Conservation (phyloP, 495 filamentous ascomycete species). For the Hyaloscypha variabilis region DNA sequence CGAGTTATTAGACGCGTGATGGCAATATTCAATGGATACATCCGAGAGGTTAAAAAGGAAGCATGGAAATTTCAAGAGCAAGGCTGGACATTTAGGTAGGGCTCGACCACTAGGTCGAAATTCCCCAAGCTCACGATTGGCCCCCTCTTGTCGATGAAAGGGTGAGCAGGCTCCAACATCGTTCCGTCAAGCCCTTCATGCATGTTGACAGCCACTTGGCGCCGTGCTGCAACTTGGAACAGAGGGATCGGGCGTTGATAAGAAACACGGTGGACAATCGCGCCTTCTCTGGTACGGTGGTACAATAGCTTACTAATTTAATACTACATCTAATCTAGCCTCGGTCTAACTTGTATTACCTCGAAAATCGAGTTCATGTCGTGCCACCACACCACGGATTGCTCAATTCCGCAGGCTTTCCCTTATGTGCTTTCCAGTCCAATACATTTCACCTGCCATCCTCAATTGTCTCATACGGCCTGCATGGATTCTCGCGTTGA, state of each 20-base stretch:
- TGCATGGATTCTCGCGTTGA: no score
- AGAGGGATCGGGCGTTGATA: background rate
- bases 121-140: background rate
- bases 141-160: background rate
- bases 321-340: no score
- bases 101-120: background rate
- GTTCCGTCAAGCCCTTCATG: background rate
- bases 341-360: no score
- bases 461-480: no score
- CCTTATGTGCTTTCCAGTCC: no score
- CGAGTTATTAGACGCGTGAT: background rate
- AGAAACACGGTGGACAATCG: background rate
- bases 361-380: no score
- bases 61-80: background rate
- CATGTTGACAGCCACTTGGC: background rate
- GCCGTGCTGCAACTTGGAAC: background rate
- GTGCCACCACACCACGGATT: no score
- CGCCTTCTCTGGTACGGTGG: no score
- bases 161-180: background rate
- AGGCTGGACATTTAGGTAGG: background rate
- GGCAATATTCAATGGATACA: background rate
- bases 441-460: no score
- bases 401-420: no score
- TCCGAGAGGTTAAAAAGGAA: background rate
- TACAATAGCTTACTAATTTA: no score